Evolutionary conservation across 345 rosid species (phyloP).

Genomic region (Fremontodendron californicum): DNA sequence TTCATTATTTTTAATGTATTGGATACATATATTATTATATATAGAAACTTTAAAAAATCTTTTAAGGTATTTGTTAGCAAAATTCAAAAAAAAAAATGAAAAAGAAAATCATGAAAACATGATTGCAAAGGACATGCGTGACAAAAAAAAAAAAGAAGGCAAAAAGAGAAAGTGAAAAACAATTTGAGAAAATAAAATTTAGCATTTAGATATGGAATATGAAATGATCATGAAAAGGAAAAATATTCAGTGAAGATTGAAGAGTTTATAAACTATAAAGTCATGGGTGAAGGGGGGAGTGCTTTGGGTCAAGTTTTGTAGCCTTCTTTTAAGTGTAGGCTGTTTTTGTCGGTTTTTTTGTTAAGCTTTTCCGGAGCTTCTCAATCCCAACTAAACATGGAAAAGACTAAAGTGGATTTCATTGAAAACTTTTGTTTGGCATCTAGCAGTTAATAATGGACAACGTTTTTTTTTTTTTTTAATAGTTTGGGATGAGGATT

Average conservation of each 20-base stretch:
- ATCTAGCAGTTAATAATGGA: neutral
- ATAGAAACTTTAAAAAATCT: too few species aligned
- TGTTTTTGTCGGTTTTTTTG: neutral
- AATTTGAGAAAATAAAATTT: neutral
- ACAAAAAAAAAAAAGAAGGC: neutral
- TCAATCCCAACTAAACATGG: neutral
- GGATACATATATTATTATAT: too few species aligned
- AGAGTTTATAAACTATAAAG: neutral
- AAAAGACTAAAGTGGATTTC: neutral
- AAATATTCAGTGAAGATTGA: neutral
- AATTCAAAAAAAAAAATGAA: neutral
- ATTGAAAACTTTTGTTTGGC: neutral
- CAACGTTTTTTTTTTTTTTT: neutral
- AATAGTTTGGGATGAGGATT: too few species aligned
- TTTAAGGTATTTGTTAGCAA: too few species aligned
- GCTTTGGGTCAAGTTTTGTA: neutral
- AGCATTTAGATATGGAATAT: neutral
- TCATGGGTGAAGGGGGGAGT: neutral
- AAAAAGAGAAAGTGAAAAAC: neutral
- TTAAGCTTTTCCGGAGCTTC: neutral
- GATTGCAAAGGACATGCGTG: conserved; percentile 9
- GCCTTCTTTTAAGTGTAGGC: neutral
- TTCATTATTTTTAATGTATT: too few species aligned
- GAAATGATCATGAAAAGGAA: neutral
- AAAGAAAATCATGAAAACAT: neutral